A percentile compares a stretch with the other conserved stretches of the same genome.
Evolutionary conservation across 805 yeast species (phyloP).

Genomic region (Lachancea fermentati): DNA sequence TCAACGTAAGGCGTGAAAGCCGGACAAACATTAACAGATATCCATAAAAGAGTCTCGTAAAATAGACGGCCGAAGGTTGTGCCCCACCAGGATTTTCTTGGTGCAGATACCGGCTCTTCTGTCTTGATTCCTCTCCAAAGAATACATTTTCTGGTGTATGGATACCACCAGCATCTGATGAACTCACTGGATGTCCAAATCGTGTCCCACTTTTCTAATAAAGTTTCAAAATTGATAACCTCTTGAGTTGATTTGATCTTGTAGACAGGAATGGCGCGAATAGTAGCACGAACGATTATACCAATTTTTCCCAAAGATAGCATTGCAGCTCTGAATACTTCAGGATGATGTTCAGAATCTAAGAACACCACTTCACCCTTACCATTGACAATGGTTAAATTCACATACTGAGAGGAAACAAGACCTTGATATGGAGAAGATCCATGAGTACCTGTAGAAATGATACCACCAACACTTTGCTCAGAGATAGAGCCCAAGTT

Average conservation of each 20-base stretch:
- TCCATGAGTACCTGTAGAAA: slow-evolving; percentile 96
- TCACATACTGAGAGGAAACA: slow-evolving; percentile 81
- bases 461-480: slow-evolving; percentile 92
- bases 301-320: slow-evolving; percentile 91
- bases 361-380: slow-evolving; percentile 57
- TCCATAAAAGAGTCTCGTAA: slow-evolving; percentile 74
- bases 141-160: slow-evolving; percentile 79
- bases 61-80: slow-evolving; percentile 70
- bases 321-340: slow-evolving; percentile 74
- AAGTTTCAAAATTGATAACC: slow-evolving; percentile 68
- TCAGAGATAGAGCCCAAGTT: slow-evolving; percentile 91
- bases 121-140: slow-evolving; percentile 88
- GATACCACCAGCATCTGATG: slow-evolving; percentile 96
- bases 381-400: slow-evolving; percentile 68
- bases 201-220: slow-evolving; percentile 66
- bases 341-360: slow-evolving; percentile 49
- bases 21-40: slow-evolving; percentile 69
- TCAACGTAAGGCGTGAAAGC: slow-evolving; percentile 80
- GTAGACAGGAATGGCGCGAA: slow-evolving; percentile 79
- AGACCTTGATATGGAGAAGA: slow-evolving; percentile 90
- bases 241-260: slow-evolving; percentile 77
- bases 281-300: slow-evolving; percentile 75
- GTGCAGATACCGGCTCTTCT: slow-evolving; percentile 49
- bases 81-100: slow-evolving; percentile 81
- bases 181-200: slow-evolving; percentile 89